Evolutionary conservation across 495 filamentous ascomycete genomes (phyloP).

Genomic region (Cudoniella acicularis): DNA sequence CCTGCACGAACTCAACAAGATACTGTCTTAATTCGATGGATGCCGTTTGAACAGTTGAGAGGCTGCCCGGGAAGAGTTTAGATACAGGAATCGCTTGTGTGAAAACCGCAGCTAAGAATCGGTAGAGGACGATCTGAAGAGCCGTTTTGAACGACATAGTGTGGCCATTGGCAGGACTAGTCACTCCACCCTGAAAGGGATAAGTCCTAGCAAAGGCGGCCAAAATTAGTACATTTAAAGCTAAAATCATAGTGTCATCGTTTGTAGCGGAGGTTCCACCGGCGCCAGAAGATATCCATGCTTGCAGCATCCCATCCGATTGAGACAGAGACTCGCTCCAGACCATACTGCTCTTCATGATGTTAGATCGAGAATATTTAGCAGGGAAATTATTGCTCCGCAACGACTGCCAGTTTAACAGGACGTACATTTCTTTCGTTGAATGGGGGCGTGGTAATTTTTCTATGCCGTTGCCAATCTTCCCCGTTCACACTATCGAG

Average conservation of each 20-base stretch:
- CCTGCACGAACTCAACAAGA: constrained; percentile 23
- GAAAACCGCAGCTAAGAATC: constrained; percentile 30
- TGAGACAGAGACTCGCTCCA: constrained; percentile 39
- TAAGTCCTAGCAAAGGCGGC: constrained; percentile 33
- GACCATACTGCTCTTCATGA: constrained; percentile 29
- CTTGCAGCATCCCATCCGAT: constrained; percentile 32
- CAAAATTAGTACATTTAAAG: constrained; percentile 33
- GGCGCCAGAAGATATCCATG: constrained; percentile 24
- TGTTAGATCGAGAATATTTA: background rate
- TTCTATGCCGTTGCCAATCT: constrained; percentile 39
- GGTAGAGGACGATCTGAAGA: constrained; percentile 29
- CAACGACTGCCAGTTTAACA: background rate
- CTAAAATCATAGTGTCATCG: constrained; percentile 30
- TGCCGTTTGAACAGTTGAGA: constrained; percentile 23
- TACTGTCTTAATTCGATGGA: constrained; percentile 28
- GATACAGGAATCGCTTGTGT: constrained; percentile 13
- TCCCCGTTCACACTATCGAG: constrained; percentile 32
- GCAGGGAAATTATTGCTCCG: background rate
- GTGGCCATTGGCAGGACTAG: constrained; percentile 7
- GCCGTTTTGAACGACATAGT: constrained; percentile 30
- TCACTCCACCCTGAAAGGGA: constrained; percentile 23
- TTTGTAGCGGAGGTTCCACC: constrained; percentile 12
- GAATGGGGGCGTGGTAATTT: constrained; percentile 35
- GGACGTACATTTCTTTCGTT: constrained; percentile 34
- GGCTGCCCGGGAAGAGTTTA: constrained; percentile 27